phyloP scores from a whole-genome alignment of 768 basidiomycete species.

The Pulveroboletus sp. region DNA sequence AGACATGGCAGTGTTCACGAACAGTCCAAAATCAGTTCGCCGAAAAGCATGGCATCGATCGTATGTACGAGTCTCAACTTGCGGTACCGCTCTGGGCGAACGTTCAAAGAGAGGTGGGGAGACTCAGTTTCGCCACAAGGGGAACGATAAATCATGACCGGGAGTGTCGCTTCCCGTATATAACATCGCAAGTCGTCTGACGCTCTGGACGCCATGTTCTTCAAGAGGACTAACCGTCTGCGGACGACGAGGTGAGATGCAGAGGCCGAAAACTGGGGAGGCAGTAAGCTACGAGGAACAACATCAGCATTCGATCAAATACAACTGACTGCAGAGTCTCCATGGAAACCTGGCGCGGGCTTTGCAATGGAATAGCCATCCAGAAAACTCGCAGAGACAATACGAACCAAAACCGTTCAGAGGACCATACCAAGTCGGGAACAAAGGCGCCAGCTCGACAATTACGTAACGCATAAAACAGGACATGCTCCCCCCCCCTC shows the following conservation, averaged over 20 bases:
- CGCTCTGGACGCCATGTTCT: constrained; percentile 29
- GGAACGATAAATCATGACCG: constrained; percentile 35
- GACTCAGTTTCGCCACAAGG: constrained; percentile 30
- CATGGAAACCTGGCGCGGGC: constrained; percentile 15
- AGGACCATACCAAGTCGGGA: constrained; percentile 2
- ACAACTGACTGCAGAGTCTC: constrained; percentile 1
- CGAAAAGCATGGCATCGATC: constrained; percentile 30
- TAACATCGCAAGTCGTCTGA: constrained; percentile 44
- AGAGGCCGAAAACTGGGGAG: background rate
- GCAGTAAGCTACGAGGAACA: background rate
- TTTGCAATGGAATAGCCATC: background rate
- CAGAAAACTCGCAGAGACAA: constrained; percentile 2
- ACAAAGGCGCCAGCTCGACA: constrained; percentile 3
- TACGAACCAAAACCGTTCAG: constrained; percentile 1
- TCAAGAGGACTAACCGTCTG: background rate
- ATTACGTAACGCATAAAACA: background rate
- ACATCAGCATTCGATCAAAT: background rate
- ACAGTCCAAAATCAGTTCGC: constrained; percentile 37
- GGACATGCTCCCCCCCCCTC: background rate
- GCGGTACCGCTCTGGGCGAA: constrained; percentile 47
- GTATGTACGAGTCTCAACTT: constrained; percentile 45
- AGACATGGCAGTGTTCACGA: constrained; percentile 11
- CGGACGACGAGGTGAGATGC: background rate
- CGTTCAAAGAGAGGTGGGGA: constrained; percentile 23
- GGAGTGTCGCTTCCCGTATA: constrained; percentile 44